Conservation (phyloP, 2,329 filamentous ascomycete genomes). For the Sclerotinia trifoliorum region DNA sequence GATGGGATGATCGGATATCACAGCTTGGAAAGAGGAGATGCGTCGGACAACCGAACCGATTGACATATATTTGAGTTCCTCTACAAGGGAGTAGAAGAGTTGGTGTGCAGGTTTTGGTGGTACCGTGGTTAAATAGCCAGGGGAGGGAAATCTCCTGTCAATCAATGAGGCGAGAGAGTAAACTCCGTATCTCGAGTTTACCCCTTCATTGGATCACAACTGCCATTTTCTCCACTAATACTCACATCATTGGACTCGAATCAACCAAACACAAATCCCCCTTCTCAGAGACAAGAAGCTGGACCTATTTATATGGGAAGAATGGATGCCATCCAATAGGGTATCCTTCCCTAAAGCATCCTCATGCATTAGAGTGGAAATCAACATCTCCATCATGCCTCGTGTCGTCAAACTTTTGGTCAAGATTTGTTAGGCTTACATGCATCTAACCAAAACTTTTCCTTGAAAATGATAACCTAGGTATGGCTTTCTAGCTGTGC, state of each 20-base stretch:
- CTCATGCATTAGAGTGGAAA: slow-evolving; percentile 15
- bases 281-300: background rate
- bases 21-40: background rate
- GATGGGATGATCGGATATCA: slow-evolving; percentile 12
- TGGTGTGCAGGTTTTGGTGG: background rate
- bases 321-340: slow-evolving; percentile 1
- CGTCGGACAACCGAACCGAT: slow-evolving; percentile 3
- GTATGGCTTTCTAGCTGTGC: background rate
- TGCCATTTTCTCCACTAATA: background rate
- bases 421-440: slow-evolving; percentile 17
- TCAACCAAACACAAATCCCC: background rate
- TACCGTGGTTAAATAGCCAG: background rate
- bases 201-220: slow-evolving; percentile 9
- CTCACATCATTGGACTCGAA: background rate
- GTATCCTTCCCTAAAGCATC: slow-evolving; percentile 6
- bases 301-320: background rate
- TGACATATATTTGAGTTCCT: background rate
- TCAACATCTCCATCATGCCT: slow-evolving; percentile 11
- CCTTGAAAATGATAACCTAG: slow-evolving; percentile 15
- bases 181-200: background rate
- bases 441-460: slow-evolving; percentile 9
- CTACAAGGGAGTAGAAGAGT: background rate
- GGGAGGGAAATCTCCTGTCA: slow-evolving; percentile 2
- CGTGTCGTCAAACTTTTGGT: slow-evolving; percentile 23
- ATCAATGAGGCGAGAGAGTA: slow-evolving; percentile 1